Evolutionary conservation across 257 asterid genomes (phyloP).

Genomic region (Solanum etuberosum): DNA sequence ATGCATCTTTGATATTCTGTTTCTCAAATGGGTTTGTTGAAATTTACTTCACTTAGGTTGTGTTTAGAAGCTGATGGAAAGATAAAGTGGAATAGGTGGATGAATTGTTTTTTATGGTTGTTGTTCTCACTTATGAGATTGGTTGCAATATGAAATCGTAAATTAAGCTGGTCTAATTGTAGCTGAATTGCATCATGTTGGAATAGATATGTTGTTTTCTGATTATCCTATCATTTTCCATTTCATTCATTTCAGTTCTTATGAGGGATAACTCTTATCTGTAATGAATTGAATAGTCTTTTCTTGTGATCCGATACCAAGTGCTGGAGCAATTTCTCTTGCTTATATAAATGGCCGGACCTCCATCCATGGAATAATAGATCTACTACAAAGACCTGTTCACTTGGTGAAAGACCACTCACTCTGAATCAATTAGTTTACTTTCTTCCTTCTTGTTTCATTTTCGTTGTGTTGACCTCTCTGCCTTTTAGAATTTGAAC

Average conservation of each 20-base stretch:
- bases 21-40: background rate
- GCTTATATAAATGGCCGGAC: background rate
- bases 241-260: background rate
- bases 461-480: background rate
- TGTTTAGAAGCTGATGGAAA: background rate
- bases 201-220: background rate
- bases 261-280: background rate
- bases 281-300: background rate
- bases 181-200: background rate
- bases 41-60: background rate
- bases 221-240: background rate
- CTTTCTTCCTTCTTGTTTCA: background rate
- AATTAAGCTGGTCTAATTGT: background rate
- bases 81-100: background rate
- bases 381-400: slow-evolving; percentile 1
- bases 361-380: slow-evolving; percentile 1
- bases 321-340: slow-evolving; percentile 14
- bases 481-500: background rate
- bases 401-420: background rate
- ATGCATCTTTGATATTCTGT: background rate
- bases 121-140: background rate
- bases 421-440: background rate
- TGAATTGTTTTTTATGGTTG: background rate
- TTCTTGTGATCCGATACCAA: slow-evolving; percentile 7
- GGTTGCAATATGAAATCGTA: background rate